phyloP scores from a whole-genome alignment of 305 asterid genomes.

The Stenogyne calaminthoides region DNA sequence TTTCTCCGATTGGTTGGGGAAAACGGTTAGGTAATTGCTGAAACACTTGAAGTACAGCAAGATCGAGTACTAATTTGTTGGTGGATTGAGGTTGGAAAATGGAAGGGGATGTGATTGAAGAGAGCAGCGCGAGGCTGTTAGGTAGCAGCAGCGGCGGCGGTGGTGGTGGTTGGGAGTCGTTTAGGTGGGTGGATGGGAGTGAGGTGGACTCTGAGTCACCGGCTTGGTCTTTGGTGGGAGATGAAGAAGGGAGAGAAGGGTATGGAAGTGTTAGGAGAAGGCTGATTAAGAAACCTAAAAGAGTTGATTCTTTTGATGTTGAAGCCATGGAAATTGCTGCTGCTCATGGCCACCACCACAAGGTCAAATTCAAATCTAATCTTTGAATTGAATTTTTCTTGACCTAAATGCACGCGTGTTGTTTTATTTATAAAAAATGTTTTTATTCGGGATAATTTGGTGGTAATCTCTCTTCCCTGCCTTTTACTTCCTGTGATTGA shows the following conservation, averaged over 20 bases:
- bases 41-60: neutral
- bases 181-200: conserved; percentile 93
- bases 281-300: conserved; percentile 80
- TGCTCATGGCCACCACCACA: conserved; percentile 58
- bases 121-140: conserved; percentile 58
- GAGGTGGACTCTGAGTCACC: conserved; percentile 79
- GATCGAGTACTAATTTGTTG: conserved; percentile 7
- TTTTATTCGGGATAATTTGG: neutral
- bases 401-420: neutral
- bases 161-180: conserved; percentile 47
- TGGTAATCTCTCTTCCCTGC: neutral
- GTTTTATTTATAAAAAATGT: neutral
- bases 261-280: conserved; percentile 77
- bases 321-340: conserved; percentile 91
- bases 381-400: neutral
- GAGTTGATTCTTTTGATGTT: conserved; percentile 91
- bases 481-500: neutral
- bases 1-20: conserved; percentile 18
- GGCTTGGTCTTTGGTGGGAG: conserved; percentile 53
- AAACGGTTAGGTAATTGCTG: neutral
- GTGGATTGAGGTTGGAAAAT: conserved; percentile 20
- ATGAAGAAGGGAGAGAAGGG: conserved; percentile 52
- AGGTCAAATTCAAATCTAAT: conserved; percentile 44
- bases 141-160: conserved; percentile 39
- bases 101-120: conserved; percentile 67